Conservation (phyloP, 2,329 filamentous ascomycete genomes). For the Fusarium denticulatum region DNA sequence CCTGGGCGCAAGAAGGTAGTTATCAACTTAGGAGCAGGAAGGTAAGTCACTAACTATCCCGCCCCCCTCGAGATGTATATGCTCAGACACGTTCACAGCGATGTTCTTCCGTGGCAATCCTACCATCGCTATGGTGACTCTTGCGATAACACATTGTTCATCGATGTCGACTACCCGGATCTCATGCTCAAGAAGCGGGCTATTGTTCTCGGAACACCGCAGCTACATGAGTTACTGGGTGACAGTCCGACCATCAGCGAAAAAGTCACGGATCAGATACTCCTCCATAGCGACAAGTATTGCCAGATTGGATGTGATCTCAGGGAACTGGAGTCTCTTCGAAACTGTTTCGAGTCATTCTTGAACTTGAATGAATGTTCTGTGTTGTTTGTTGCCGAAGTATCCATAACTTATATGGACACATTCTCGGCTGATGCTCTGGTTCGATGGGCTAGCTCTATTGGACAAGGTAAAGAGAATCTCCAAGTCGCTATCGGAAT, state of each 20-base stretch:
- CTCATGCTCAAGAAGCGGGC: slow-evolving; percentile 79
- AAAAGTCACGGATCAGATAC: slow-evolving; percentile 55
- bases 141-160: slow-evolving; percentile 71
- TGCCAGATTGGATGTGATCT: slow-evolving; percentile 85
- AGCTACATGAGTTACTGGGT: slow-evolving; percentile 58
- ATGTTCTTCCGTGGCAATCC: slow-evolving; percentile 87
- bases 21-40: slow-evolving; percentile 89
- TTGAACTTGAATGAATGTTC: slow-evolving; percentile 67
- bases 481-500: neutral
- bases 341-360: slow-evolving; percentile 66
- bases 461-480: slow-evolving; percentile 70
- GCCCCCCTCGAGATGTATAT: neutral
- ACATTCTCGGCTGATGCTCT: slow-evolving; percentile 76
- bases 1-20: slow-evolving; percentile 72
- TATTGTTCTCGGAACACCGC: slow-evolving; percentile 70
- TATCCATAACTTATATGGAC: slow-evolving; percentile 92
- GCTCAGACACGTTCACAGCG: slow-evolving; percentile 61
- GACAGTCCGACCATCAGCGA: slow-evolving; percentile 48
- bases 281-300: slow-evolving; percentile 76
- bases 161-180: slow-evolving; percentile 88
- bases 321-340: slow-evolving; percentile 70
- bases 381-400: slow-evolving; percentile 86
- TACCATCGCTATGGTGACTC: slow-evolving; percentile 71
- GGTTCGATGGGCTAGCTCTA: slow-evolving; percentile 78
- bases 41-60: slow-evolving; percentile 65